These are phyloP conservation scores for Cicer pinnatifidum DNA, from an alignment of 306 rosid genomes.

Conservation along the genomic window DNA sequence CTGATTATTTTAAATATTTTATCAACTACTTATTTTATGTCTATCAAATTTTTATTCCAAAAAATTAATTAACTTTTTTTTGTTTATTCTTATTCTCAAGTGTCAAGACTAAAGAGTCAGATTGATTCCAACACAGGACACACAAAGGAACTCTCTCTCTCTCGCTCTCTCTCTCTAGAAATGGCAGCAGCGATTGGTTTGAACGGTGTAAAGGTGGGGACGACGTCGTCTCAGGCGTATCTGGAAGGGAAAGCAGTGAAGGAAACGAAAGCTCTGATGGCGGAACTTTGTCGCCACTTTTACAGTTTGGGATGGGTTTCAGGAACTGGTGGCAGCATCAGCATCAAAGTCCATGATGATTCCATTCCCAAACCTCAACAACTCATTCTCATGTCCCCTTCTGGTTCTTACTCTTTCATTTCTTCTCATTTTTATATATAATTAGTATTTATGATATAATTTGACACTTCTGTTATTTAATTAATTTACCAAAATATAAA, in stretches of 20 bases:
- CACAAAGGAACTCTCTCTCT: background rate
- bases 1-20: too few relatives aligned
- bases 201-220: conserved; percentile 57
- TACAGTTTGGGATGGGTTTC: conserved; percentile 92
- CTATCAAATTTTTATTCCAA: too few relatives aligned
- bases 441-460: too few relatives aligned
- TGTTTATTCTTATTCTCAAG: too few relatives aligned
- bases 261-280: conserved; percentile 72
- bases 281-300: conserved; percentile 94
- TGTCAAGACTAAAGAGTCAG: too few relatives aligned
- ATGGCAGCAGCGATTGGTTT: conserved; percentile 51
- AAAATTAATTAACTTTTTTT: too few relatives aligned
- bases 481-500: too few relatives aligned
- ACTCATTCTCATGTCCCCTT: conserved; percentile 80
- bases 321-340: conserved; percentile 95
- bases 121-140: background rate
- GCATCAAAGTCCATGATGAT: conserved; percentile 80
- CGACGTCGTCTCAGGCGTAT: conserved; percentile 66
- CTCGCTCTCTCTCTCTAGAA: conserved; percentile 44
- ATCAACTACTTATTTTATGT: too few relatives aligned
- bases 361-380: conserved; percentile 75
- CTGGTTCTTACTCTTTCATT: conserved; percentile 54
- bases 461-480: too few relatives aligned
- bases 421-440: background rate
- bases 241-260: conserved; percentile 67